These are phyloP conservation scores for Saturnispora hagleri DNA, from an alignment of 805 yeast genomes.

Conservation along the genomic window DNA sequence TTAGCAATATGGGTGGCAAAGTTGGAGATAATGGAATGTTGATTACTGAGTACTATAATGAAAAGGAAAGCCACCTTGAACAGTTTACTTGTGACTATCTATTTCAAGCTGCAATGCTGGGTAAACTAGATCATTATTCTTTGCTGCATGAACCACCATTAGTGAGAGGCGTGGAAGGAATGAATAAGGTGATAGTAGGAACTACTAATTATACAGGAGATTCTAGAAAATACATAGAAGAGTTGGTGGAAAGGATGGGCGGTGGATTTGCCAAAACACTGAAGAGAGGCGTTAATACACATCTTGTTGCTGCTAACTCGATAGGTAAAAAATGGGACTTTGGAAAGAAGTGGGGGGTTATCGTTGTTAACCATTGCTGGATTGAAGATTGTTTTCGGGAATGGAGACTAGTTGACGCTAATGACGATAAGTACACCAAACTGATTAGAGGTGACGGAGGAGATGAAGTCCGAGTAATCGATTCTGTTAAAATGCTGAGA, in stretches of 20 bases:
- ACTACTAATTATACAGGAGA: conserved; percentile 82
- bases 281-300: conserved; percentile 52
- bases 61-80: background rate
- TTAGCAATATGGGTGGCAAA: background rate
- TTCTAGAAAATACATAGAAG: conserved; percentile 63
- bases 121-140: conserved; percentile 35
- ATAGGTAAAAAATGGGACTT: conserved; percentile 69
- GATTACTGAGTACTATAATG: background rate
- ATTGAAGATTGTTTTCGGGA: conserved; percentile 65
- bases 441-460: conserved; percentile 29
- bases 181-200: conserved; percentile 48
- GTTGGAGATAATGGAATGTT: background rate
- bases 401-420: conserved; percentile 44
- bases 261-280: conserved; percentile 65
- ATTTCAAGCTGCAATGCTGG: conserved; percentile 36
- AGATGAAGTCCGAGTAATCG: conserved; percentile 38
- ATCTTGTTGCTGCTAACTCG: conserved; percentile 57
- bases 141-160: conserved; percentile 68
- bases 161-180: conserved; percentile 39
- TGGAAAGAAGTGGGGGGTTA: conserved; percentile 59
- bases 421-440: conserved; percentile 36
- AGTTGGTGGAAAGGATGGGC: conserved; percentile 58
- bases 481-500: conserved; percentile 18
- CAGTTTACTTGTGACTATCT: conserved; percentile 3
- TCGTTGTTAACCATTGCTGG: conserved; percentile 77